Conservation (phyloP, 2,329 filamentous ascomycete genomes). For the Diaporthe capsici region DNA sequence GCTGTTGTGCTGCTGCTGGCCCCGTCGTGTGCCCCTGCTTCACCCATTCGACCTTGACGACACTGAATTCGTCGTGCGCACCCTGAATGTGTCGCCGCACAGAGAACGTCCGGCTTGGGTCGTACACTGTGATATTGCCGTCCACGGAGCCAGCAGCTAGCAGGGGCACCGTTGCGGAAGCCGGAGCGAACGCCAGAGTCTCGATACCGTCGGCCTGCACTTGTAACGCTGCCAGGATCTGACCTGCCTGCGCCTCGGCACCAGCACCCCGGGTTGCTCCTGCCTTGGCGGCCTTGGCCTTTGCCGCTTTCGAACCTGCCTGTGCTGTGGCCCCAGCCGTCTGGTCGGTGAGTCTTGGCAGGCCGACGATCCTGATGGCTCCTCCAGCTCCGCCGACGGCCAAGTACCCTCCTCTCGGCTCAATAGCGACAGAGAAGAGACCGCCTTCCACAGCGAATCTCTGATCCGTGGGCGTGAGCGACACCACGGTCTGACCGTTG, state of each 20-base stretch:
- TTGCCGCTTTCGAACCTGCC: conserved; percentile 41
- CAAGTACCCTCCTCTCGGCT: conserved; percentile 83
- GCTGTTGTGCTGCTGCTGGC: conserved; percentile 52
- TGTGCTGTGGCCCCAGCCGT: conserved; percentile 39
- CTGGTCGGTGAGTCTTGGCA: conserved; percentile 73
- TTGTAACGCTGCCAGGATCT: conserved; percentile 86
- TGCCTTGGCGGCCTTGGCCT: conserved; percentile 46
- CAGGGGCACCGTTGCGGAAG: conserved; percentile 60
- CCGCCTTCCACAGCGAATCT: conserved; percentile 94
- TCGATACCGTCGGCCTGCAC: conserved; percentile 84
- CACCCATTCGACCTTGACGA: conserved; percentile 94
- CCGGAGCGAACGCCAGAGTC: conserved; percentile 76
- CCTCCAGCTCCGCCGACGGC: conserved; percentile 92
- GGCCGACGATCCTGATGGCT: conserved; percentile 84
- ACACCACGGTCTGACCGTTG: conserved; percentile 77
- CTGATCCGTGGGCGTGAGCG: conserved; percentile 85
- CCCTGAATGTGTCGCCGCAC: conserved; percentile 85
- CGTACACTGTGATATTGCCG: conserved; percentile 87
- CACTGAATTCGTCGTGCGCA: conserved; percentile 88
- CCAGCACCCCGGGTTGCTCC: conserved; percentile 44
- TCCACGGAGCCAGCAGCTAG: conserved; percentile 78
- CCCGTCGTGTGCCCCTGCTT: conserved; percentile 52
- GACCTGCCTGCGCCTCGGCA: conserved; percentile 58
- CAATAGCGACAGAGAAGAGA: conserved; percentile 87
- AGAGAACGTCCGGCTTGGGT: conserved; percentile 87